Base-by-base conservation (phyloP, 306 rosid genomes). In the Macrotyloma uniflorum region DNA sequence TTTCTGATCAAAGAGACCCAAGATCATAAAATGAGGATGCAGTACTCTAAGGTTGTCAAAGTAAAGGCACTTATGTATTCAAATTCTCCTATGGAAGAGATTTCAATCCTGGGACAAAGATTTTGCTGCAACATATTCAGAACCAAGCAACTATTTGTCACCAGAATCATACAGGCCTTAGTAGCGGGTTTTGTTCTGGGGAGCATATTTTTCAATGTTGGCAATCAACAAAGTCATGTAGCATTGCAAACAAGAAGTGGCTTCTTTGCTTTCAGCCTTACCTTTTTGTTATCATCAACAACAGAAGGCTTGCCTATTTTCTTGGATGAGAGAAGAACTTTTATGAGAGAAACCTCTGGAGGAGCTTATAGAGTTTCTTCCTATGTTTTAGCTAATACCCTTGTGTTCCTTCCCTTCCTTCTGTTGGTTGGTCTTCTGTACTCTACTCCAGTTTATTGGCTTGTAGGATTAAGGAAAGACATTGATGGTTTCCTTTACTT, bases 71-170 rank as follows among this genome's bases (percentile, higher is more conserved):
- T 67, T 36, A 12, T 71, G 69, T 90, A 85, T 83, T 51, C 80
- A 8, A 94, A 92, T 86, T 79, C 92, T 69, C 81, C 85, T 46
- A 23, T 70, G 65, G 67, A 75, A 42, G 98, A 94, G 85, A 77
- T 89, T 68, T 23, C 84, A 32, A 89, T 94, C 80, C 93, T 94
- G 18, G 98, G 97, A 74, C 86, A 81, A 72, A 89, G 98, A 71
- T 94, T 94, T 76, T 90, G 87, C 92, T 72, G 83, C 72, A 95
- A 95, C 88, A 89, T 93, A 62, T 88, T 92, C 84, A 86, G 98
- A 87, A 95, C 97, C 79, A 95, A 86, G 51, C 97, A 94, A 85
- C 90, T 91, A 18, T 93, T 91, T 23, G 47, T 76, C 16, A 43
- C 90, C 15, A 87, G 93, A 65, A 89, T 85, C 67, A 83, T 90